Base-by-base conservation (phyloP, 139 green algal species). In the Trebouxia sp. region DNA sequence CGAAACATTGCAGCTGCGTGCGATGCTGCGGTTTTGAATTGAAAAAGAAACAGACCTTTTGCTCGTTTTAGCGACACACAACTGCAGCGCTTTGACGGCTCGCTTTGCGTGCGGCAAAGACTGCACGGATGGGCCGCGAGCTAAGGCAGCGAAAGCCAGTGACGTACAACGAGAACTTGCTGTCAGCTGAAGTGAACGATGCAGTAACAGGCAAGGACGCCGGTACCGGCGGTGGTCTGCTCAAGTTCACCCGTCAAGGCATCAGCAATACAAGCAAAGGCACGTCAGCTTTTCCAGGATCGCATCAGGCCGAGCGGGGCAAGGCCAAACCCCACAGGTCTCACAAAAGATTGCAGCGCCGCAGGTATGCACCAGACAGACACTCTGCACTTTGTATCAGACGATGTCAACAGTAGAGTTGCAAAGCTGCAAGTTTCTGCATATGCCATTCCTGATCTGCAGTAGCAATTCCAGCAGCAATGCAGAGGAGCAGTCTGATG, bases 101-200 rank as follows among this genome's bases (percentile, higher is more conserved):
- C n/a, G n/a, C n/a, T n/a, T n/a, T n/a, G n/a, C n/a, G n/a, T n/a
- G n/a, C n/a, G n/a, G n/a, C n/a, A n/a, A n/a, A 39, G 28, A 12
- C 30, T 43, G 32, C 37, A 72, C 6, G 0, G 20, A 72, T 72
- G 62, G 35, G 10, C 20, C 32, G 62, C 6, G 62, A 72, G 62
- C 62, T 72, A 28, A 35, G 62, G 5, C 62, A 72, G 35, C 62
- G 35, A 6, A 72, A 72, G 62, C 32, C 62, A 42, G 35, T 72
- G 14, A 72, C 62, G 9, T 72, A 72, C 62, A 72, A 72, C 35
- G 62, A 72, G 32, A 42, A 17, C 15, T 35, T 72, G 11, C 62
- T 72, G 35, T 72, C 62, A 8, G n/a, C 37, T 35, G 62, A 72
- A 37, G 62, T 35, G 14, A 37, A 35, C 6, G 43, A 43, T 17